Conservation (phyloP, 1,284 basidiomycete species). For the Leccinum variabile region DNA sequence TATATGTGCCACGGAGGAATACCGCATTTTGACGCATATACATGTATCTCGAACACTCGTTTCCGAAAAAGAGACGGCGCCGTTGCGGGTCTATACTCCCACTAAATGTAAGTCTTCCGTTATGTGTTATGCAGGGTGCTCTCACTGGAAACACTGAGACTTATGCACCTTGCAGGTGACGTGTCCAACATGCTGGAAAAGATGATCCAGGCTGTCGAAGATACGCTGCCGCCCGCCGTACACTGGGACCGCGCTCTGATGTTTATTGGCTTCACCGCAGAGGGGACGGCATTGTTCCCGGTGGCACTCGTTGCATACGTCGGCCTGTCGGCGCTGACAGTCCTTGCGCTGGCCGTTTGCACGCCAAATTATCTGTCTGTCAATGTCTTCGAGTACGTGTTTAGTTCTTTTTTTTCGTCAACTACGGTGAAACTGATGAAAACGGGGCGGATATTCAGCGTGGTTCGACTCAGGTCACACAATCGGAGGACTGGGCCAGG, state of each 20-base stretch:
- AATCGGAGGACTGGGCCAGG: background rate
- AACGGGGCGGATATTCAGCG: background rate
- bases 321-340: background rate
- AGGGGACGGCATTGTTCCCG: background rate
- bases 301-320: background rate
- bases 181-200: slow-evolving; percentile 18
- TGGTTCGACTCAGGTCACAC: background rate
- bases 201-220: slow-evolving; percentile 1
- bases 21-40: slow-evolving; percentile 20
- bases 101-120: slow-evolving; percentile 16
- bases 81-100: slow-evolving; percentile 21
- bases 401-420: background rate
- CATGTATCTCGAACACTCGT: slow-evolving; percentile 18
- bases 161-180: slow-evolving; percentile 13
- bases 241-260: background rate
- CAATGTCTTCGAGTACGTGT: background rate
- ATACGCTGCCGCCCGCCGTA: background rate
- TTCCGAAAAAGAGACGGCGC: slow-evolving; percentile 13
- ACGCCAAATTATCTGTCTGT: background rate
- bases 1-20: slow-evolving; percentile 8
- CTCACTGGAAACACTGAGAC: background rate
- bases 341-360: background rate
- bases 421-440: background rate
- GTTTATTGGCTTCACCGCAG: background rate
- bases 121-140: background rate